Base-by-base conservation (phyloP, 2,329 filamentous ascomycete species). In the Cadophora luteo-olivacea region DNA sequence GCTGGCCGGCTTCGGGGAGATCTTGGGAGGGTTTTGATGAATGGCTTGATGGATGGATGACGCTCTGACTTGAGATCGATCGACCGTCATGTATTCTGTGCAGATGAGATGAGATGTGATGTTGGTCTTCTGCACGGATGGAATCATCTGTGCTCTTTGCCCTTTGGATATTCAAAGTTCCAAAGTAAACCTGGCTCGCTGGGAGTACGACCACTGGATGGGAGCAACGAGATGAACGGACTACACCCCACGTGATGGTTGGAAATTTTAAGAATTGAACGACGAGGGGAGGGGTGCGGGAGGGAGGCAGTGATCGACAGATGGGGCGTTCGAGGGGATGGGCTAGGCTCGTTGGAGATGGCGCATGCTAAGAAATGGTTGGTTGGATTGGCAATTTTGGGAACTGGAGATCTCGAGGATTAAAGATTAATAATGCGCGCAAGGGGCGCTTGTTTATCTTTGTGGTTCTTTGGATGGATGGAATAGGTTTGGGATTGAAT, bases 11-110 rank as follows among this genome's bases (percentile, higher is more conserved):
- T 24, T 24, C 12, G 22, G 57, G 36, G 24, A 60, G 57, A 60
- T 41, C 57, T 60, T 45, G 24, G 22, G 51, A 45, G 51, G 38
- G 41, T n/a, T 62, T 36, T 62, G n/a, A 32, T 32, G 19, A 41
- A 48, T n/a, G 5, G 41, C 4, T 19, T 33, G 55, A 60, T 24
- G 36, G 33, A 41, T 22, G 45, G 41, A 14, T 25, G 22, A 32
- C 41, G 60, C 41, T 62, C n/a, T 49, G 60, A 62, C 60, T 51
- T 51, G 41, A 61, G 58, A 61, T 61, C 38, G 38, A 48, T 25
- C 16, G 52, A 33, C 25, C 22, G 29, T 29, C 29, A 29, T 25
- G 55, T 6, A 41, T 60, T 60, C n/a, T 41, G 22, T 60, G 33
- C 33, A 60, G 51, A 54, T 32, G 51, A 29, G 14, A 54, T 55